A percentile compares a stretch with the other conserved stretches of the same genome.
Evolutionary conservation across 306 rosid species (phyloP).

Genomic region (Quercus variabilis): DNA sequence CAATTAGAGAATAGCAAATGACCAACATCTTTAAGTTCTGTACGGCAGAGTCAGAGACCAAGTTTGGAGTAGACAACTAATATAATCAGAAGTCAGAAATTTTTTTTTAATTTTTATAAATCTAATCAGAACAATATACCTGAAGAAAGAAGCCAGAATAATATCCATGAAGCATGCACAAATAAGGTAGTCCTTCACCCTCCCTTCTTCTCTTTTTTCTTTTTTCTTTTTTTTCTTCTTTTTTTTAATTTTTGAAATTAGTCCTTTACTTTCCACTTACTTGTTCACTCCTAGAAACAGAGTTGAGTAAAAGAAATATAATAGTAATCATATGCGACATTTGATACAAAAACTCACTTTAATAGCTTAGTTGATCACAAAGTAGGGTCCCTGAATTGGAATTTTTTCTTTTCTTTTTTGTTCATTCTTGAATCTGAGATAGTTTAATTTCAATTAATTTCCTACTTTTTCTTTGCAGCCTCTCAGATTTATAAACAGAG

Average conservation of each 20-base stretch:
- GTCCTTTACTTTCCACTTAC: not conserved
- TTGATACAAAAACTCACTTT: not conserved
- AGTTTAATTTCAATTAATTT: no score
- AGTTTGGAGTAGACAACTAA: not conserved
- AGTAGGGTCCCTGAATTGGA: no score
- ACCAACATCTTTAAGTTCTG: not conserved
- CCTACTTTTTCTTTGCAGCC: no score
- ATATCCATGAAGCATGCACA: not conserved
- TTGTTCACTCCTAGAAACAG: not conserved
- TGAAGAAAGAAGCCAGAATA: not conserved
- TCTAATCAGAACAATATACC: not conserved
- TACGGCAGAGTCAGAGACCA: not conserved
- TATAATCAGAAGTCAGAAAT: not conserved
- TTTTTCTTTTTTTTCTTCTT: no score
- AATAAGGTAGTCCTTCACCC: not conserved
- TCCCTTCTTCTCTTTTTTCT: not conserved
- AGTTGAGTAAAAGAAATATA: not conserved
- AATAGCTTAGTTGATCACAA: not conserved
- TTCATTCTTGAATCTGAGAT: no score
- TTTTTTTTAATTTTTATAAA: no score
- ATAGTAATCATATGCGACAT: not conserved
- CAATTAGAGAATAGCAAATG: not conserved
- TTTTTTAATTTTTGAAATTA: not conserved
- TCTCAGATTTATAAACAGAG: no score
- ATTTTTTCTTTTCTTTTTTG: no score